These are phyloP conservation scores for Ephemerocybe angulata DNA, from an alignment of 768 basidiomycete species.

Conservation along the genomic window DNA sequence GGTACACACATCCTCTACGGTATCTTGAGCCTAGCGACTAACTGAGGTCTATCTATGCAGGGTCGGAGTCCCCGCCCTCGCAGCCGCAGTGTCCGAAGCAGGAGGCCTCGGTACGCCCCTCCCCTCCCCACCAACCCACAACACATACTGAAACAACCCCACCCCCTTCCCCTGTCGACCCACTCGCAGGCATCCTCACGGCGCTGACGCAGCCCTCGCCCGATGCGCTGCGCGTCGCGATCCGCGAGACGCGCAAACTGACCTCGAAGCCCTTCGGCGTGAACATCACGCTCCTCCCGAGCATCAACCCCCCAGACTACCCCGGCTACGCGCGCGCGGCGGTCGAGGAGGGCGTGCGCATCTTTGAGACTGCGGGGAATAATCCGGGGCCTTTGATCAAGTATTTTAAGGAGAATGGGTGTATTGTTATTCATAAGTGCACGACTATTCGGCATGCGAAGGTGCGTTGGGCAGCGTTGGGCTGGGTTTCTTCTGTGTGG, in stretches of 20 bases:
- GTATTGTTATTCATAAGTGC: slow-evolving; percentile 87
- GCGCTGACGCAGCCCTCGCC: slow-evolving; percentile 87
- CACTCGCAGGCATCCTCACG: slow-evolving; percentile 64
- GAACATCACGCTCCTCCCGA: slow-evolving; percentile 83
- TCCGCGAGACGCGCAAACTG: slow-evolving; percentile 67
- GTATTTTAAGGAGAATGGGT: slow-evolving; percentile 74
- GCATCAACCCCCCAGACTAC: slow-evolving; percentile 89
- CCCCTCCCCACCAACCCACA: neutral
- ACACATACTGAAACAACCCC: too few species aligned
- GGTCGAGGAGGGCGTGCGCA: slow-evolving; percentile 80
- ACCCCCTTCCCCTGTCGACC: neutral
- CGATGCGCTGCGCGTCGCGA: slow-evolving; percentile 73
- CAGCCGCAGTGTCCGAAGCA: slow-evolving; percentile 75
- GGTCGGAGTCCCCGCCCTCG: slow-evolving; percentile 77
- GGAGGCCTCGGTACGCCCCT: slow-evolving; percentile 69
- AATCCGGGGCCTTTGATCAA: slow-evolving; percentile 78
- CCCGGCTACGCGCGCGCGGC: slow-evolving; percentile 77
- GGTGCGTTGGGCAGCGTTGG: slow-evolving; percentile 35
- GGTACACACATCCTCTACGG: neutral
- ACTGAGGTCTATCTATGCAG: slow-evolving; percentile 31
- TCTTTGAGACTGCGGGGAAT: slow-evolving; percentile 93
- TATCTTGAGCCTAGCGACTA: neutral
- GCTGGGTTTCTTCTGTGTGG: neutral
- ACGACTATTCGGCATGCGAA: slow-evolving; percentile 84
- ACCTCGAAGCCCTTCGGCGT: slow-evolving; percentile 81